Percentiles rank a stretch among this genome's conserved stretches.
Evolutionary conservation across 2,329 filamentous ascomycete genomes (phyloP).

Genomic region (Akanthomyces dipterigenus): DNA sequence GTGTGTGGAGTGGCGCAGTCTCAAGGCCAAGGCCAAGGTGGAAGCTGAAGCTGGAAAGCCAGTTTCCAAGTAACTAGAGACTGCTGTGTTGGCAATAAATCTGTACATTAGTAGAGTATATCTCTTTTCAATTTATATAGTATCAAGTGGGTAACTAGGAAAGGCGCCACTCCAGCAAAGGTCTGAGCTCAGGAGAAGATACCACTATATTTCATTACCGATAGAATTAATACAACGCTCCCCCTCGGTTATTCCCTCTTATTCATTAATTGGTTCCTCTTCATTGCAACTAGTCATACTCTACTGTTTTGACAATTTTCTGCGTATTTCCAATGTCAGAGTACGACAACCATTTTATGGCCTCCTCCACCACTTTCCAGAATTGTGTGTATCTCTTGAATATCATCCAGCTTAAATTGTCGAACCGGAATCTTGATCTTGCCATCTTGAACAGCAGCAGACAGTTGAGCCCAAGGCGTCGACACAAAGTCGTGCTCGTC

Average conservation of each 20-base stretch:
- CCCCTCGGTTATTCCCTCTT: too few relatives aligned
- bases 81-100: not conserved
- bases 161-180: too few relatives aligned
- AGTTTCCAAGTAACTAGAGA: not conserved
- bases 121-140: not conserved
- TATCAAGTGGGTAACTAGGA: too few relatives aligned
- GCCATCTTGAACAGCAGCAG: not conserved
- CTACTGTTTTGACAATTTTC: too few relatives aligned
- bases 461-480: not conserved
- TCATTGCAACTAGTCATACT: not conserved
- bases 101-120: too few relatives aligned
- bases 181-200: too few relatives aligned
- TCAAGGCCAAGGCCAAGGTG: conserved; percentile 38
- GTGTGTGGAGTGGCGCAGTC: conserved; percentile 42
- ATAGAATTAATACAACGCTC: too few relatives aligned
- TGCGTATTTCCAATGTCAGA: not conserved
- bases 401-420: not conserved
- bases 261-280: too few relatives aligned
- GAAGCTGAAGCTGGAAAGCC: not conserved
- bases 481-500: not conserved
- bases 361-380: not conserved
- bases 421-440: not conserved
- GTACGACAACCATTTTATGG: not conserved
- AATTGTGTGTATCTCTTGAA: not conserved
- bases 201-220: too few relatives aligned